Evolutionary conservation across 306 rosid genomes (phyloP).

Genomic region (Begonia peltatifolia): DNA sequence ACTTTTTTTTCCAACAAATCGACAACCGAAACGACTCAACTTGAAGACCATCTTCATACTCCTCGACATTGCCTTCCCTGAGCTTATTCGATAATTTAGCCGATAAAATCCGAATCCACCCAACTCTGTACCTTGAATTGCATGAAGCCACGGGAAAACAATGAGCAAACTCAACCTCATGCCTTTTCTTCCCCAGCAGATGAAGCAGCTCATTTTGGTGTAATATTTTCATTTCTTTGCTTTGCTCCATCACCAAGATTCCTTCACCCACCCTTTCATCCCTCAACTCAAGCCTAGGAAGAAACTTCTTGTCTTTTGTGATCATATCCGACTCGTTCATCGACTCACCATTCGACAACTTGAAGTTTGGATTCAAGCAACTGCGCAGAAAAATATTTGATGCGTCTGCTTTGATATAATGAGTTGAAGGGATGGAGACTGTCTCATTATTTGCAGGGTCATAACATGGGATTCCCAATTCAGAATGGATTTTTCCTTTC

Average conservation of each 20-base stretch:
- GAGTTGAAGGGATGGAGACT: slow-evolving; percentile 39
- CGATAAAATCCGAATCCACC: slow-evolving; percentile 22
- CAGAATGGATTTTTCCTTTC: slow-evolving; percentile 64
- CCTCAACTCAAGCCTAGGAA: slow-evolving; percentile 30
- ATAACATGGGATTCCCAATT: slow-evolving; percentile 65
- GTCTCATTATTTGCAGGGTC: slow-evolving; percentile 71
- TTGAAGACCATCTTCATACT: slow-evolving; percentile 28
- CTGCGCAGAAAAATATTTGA: slow-evolving; percentile 32
- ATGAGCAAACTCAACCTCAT: slow-evolving; percentile 23
- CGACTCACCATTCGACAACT: slow-evolving; percentile 34
- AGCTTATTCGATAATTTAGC: slow-evolving; percentile 18
- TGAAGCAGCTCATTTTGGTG: slow-evolving; percentile 57
- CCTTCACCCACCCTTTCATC: slow-evolving; percentile 73
- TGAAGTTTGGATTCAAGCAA: slow-evolving; percentile 58
- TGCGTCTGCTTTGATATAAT: slow-evolving; percentile 36
- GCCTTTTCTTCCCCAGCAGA: slow-evolving; percentile 44
- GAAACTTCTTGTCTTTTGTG: slow-evolving; percentile 8
- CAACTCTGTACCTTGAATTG: slow-evolving; percentile 3
- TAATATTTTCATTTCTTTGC: slow-evolving; percentile 35
- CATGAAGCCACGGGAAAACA: slow-evolving; percentile 20
- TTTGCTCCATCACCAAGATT: slow-evolving; percentile 41
- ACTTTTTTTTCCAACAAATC: slow-evolving; percentile 25
- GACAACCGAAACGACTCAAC: slow-evolving; percentile 26
- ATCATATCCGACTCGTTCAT: slow-evolving; percentile 11
- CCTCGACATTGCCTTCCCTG: slow-evolving; percentile 23